Percentiles rank a stretch among this genome's conserved stretches.
Evolutionary conservation across 352 stramenopile genomes (phyloP).

Genomic region (Phytophthora cactorum): DNA sequence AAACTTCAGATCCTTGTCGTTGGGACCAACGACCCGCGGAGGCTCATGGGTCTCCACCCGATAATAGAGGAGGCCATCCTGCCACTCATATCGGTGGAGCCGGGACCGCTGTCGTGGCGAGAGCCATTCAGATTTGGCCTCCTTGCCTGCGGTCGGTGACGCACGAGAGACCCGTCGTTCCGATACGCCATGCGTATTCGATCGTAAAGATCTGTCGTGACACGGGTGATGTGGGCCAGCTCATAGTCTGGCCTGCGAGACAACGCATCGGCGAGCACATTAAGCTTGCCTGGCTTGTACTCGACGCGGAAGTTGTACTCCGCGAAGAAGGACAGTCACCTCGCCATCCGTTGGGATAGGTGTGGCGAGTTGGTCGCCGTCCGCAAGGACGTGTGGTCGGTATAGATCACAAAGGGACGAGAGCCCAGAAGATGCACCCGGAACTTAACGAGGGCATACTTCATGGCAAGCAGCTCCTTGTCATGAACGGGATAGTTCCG

Average conservation of each 20-base stretch:
- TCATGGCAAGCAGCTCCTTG: no score
- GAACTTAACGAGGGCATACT: no score
- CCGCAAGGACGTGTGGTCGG: not conserved
- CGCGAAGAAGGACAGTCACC: not conserved
- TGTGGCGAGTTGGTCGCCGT: not conserved
- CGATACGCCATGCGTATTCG: not conserved
- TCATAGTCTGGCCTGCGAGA: not conserved
- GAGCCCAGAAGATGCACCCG: no score
- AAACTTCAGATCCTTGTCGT: not conserved
- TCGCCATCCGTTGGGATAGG: not conserved
- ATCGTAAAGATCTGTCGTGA: not conserved
- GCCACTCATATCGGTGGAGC: not conserved
- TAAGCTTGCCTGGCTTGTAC: slow-evolving; percentile 1
- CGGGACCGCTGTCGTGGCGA: not conserved
- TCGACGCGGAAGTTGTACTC: slow-evolving; percentile 3
- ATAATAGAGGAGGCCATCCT: not conserved
- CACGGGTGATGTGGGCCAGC: not conserved
- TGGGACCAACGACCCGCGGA: not conserved
- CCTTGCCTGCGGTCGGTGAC: not conserved
- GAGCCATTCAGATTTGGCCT: not conserved
- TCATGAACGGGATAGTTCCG: no score
- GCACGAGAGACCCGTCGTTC: not conserved
- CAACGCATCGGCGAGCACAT: not conserved
- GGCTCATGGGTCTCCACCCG: not conserved
- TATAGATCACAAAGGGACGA: no score